Base-by-base conservation (phyloP, 306 rosid species). In the Urtica urens region DNA sequence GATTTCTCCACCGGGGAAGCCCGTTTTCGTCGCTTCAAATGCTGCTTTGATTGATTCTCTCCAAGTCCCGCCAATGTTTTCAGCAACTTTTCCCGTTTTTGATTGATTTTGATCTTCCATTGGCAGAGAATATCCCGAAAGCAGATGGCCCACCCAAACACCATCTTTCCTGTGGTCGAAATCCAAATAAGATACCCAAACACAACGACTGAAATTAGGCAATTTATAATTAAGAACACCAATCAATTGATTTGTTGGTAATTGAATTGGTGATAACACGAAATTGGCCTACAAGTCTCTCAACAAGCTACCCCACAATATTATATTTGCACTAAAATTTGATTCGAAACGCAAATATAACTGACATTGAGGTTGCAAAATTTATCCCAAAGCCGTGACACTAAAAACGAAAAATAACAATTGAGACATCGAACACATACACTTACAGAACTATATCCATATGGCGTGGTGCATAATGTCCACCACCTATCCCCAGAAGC, bases 71-170 rank as follows among this genome's bases (percentile, higher is more conserved):
- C 92, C 94, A 9, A 90, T 69, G 38, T 58, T 75, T 44, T 64
- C 72, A 20, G 29, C 59, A 63, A 53, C 56, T 54, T 60, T 51
- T 52, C 65, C 72, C 43, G 46, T 72, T 70, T 75, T 81, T 50
- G 87, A 66, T 48, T 80, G 82, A 49, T 48, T 77, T 10, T 81
- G 81, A 50, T 90, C 96, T 69, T 90, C 99, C 99, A 85, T 90
- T n/a, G 96, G 99, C 64, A 90, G 34, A 24, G 94, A 68, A 75
- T 90, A 90, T 59, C 95, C 95, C 17, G 99, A 85, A 23, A 90
- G 90, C 40, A 90, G 78, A 80, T 90, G 99, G 64, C 95, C 95
- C 46, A 79, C 95, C 99, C 95, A 90, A 30, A 90, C 92, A 62
- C 71, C 73, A n/a, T 73, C 87, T 73, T 81, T 90, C 82, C 95